Evolutionary conservation across 306 rosid species (phyloP).

Genomic region (Gillenia trifoliata): DNA sequence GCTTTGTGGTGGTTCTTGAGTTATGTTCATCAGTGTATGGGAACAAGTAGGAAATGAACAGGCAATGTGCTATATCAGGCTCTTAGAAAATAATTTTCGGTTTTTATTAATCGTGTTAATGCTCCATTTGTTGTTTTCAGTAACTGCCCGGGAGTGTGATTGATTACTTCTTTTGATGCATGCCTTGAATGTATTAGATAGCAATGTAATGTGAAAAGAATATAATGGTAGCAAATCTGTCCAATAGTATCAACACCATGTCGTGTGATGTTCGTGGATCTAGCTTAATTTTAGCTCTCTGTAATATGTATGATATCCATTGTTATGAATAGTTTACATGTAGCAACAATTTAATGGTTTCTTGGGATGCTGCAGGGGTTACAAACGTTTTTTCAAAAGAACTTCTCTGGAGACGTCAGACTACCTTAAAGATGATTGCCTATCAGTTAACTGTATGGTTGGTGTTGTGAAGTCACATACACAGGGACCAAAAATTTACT

Average conservation of each 20-base stretch:
- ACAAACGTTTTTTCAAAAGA: conserved; percentile 76
- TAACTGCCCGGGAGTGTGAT: not conserved
- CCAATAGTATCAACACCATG: not conserved
- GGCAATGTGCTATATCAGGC: not conserved
- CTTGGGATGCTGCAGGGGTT: conserved; percentile 61
- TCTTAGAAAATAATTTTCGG: not conserved
- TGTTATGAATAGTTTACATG: conserved; percentile 6
- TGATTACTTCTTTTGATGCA: not conserved
- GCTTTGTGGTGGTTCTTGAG: no score
- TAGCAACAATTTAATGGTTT: conserved; percentile 8
- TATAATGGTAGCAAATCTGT: not conserved
- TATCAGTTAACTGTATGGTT: conserved; percentile 63
- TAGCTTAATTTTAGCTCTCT: not conserved
- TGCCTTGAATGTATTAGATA: not conserved
- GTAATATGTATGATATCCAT: not conserved
- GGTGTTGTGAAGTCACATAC: conserved; percentile 76
- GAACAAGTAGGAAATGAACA: not conserved
- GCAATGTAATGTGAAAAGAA: not conserved
- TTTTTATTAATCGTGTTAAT: not conserved
- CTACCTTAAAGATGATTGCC: conserved; percentile 75
- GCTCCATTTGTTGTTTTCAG: not conserved
- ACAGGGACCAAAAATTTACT: conserved; percentile 68
- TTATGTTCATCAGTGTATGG: not conserved
- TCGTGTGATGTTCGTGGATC: not conserved
- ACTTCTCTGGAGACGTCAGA: conserved; percentile 66